Conservation (phyloP, 78 protist species). For the Parvularia atlantis region DNA sequence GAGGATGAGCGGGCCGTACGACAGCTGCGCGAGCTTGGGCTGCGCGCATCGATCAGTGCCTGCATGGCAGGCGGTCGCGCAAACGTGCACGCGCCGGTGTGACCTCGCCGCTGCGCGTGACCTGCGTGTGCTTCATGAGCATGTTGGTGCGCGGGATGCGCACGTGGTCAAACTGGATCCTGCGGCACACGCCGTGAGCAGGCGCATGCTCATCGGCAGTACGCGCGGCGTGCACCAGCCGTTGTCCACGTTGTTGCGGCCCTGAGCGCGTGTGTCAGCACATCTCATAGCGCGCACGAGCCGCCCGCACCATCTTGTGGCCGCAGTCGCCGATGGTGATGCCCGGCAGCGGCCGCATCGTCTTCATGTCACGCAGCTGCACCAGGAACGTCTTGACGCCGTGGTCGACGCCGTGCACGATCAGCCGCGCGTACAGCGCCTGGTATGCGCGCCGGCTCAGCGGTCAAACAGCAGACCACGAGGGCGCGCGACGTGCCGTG, state of each 20-base stretch:
- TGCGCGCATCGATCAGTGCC: too few relatives aligned
- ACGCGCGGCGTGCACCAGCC: too few relatives aligned
- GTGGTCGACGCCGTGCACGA: not conserved
- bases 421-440: not conserved
- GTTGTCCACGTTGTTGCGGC: slow-evolving; percentile 6
- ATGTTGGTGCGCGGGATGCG: not conserved
- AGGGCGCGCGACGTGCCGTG: too few relatives aligned
- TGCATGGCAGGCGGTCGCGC: too few relatives aligned
- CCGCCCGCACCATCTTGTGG: not conserved
- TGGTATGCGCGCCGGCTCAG: too few relatives aligned
- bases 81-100: not conserved
- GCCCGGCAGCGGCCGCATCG: not conserved
- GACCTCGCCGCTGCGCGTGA: not conserved
- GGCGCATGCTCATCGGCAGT: too few relatives aligned
- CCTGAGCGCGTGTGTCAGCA: too few relatives aligned
- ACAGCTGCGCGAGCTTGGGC: too few relatives aligned
- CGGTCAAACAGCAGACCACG: too few relatives aligned
- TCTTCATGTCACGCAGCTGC: not conserved
- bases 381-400: slow-evolving; percentile 10
- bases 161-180: slow-evolving; percentile 1
- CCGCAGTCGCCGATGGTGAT: not conserved
- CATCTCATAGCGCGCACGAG: too few relatives aligned
- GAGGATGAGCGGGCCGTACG: not conserved
- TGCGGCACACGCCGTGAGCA: too few relatives aligned
- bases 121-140: not conserved